Evolutionary conservation across 75 land plant species (phyloP), one percentile per base, ranked within the genome.

Genomic region (Cryptomeria japonica): DNA sequence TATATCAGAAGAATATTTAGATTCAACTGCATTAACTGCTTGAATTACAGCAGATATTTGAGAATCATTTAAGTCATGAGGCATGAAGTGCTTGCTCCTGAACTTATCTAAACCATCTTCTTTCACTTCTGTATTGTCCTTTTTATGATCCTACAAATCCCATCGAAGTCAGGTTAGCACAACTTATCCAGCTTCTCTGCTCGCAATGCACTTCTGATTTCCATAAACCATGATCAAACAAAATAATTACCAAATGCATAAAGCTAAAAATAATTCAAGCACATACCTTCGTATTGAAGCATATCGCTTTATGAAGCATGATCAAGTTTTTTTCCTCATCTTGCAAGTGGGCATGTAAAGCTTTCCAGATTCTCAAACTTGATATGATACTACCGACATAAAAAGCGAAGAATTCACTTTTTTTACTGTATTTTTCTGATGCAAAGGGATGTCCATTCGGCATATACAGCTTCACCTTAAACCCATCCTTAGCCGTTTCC

Each of bases 341-440:
- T 64, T 78, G 38, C 2, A n/a, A 49, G 9, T 84, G 38, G 1
- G 56, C 38, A 61, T 90, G 56, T 70, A 95, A 53, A 14, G 96
- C 92, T 0, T 88, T 89, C 94, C 95, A 95, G 34, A 93, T 93
- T 39, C 94, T 88, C 37, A 53, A 88, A 58, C 86, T 87, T 32
- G 94, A 89, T 3, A 89, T 84, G 3, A 94, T 46, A 70, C 88
- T 94, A 25, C 76, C 68, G 72, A 95, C 55, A 53, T 56, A 91
- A 78, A 94, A 56, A 19, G 86, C 93, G 86, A 85, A 92, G 47
- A 85, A 78, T 38, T 16, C 15, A 38, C 0, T 78, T 39, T 15
- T 15, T 34, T 18, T 38, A 78, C 15, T 78, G 18, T 38, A 9
- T 15, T 38, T 78, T 78, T 78, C 15, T 32, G 41, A 36, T 41